Base-by-base conservation (phyloP, 352 stramenopile genomes). In the Globisporangium polare region DNA sequence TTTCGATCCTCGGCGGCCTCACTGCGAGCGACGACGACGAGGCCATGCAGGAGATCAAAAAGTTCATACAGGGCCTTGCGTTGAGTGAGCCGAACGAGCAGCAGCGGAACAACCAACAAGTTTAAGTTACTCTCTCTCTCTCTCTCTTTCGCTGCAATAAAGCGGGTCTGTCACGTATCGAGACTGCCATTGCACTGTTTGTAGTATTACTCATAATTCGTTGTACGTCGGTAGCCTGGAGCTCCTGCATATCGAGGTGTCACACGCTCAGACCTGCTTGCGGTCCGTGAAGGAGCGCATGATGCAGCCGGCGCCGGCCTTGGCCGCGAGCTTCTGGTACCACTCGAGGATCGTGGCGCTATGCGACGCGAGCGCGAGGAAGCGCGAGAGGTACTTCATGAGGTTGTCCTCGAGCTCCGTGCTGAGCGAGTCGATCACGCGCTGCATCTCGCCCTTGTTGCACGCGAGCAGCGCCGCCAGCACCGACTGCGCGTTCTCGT, bases 381-480 rank as follows among this genome's bases (percentile, higher is more conserved):
- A 87, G 49, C 85, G 82, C 76, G 89, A 88, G 33, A 97, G 66
- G 68, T 96, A 97, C 71, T 96, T 97, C 83, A 96, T 92, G 33
- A 97, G 74, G 8, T 66, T 75, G 66, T 97, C 89, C 60, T 94
- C 84, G 52, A 84, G 63, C 37, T 89, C 73, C 17, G 67, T 77
- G 33, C 52, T 75, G 35, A 97, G 74, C 54, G 74, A 79, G 62
- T 95, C 83, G 61, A 97, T 83, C 27, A 75, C 68, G 60, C 81
- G 83, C 69, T 92, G 81, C 79, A 90, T 92, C 70, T 95, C 86
- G 63, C 82, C 84, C 72, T 95, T 95, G 70, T 92, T 93, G 72
- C 86, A 95, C 20, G 86, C 83, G 49, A 80, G n/a, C 17, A 95
- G 65, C 29, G 83, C 84, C 43, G 69, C 31, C 67, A 95, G 81